These are phyloP conservation scores for Priceomyces melissophilus DNA, from an alignment of 805 yeast genomes.

Conservation along the genomic window DNA sequence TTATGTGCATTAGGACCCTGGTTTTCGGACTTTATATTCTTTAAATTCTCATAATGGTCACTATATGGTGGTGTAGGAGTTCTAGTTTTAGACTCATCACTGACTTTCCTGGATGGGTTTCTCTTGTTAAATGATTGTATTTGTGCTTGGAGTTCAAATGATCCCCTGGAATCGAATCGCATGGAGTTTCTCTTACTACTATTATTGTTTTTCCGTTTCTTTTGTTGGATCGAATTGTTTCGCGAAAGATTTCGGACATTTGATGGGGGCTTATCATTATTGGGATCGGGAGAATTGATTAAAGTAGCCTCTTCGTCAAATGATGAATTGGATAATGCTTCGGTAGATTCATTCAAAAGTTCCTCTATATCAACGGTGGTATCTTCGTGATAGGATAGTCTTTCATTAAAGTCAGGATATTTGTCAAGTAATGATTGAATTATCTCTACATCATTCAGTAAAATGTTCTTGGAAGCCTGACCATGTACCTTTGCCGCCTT, in stretches of 20 bases:
- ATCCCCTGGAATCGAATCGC: conserved; percentile 23
- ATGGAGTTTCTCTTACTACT: conserved; percentile 29
- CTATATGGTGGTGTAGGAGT: conserved; percentile 26
- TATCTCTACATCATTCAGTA: conserved; percentile 46
- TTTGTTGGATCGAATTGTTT: conserved; percentile 17
- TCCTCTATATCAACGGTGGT: conserved; percentile 32
- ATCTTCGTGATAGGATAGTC: conserved; percentile 23
- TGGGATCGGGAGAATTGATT: conserved; percentile 15
- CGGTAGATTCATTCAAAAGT: conserved; percentile 30
- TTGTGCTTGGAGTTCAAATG: conserved; percentile 20
- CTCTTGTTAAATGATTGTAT: not conserved
- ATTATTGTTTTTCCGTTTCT: conserved; percentile 23
- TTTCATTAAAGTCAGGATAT: conserved; percentile 32
- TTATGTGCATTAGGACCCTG: not conserved
- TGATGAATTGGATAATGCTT: conserved; percentile 25
- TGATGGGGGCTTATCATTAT: conserved; percentile 1
- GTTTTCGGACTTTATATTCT: not conserved
- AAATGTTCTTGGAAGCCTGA: conserved; percentile 41
- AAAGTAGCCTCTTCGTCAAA: conserved; percentile 34
- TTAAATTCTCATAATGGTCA: not conserved
- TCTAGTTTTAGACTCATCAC: conserved; percentile 10
- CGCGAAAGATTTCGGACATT: conserved; percentile 9
- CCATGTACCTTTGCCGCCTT: conserved; percentile 46
- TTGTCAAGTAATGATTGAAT: conserved; percentile 37
- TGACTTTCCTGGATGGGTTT: not conserved